Evolutionary conservation across 192 early-diverging fungal genomes (phyloP).

Genomic region (Coemansia sp.): DNA sequence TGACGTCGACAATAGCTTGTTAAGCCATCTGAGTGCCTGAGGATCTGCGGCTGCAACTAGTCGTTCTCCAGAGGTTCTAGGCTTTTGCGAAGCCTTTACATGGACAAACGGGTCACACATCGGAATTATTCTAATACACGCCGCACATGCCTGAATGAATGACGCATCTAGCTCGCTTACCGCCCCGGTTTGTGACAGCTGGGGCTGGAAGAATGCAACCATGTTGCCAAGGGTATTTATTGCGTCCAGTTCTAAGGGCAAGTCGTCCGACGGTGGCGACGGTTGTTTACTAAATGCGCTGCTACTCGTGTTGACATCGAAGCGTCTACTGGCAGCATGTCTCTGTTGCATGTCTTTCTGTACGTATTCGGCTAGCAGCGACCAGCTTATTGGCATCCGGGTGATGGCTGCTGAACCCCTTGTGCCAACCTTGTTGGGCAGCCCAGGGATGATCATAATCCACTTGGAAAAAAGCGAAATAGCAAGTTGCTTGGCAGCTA

Average conservation of each 20-base stretch:
- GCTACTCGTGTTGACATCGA: neutral
- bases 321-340: neutral
- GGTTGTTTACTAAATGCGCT: conserved; percentile 7
- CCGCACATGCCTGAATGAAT: conserved; percentile 32
- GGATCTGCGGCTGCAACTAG: conserved; percentile 20
- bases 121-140: conserved; percentile 28
- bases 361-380: conserved; percentile 2
- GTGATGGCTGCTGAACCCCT: conserved; percentile 26
- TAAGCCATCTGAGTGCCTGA: conserved; percentile 39
- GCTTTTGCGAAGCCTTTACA: neutral
- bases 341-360: conserved; percentile 9
- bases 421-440: conserved; percentile 37
- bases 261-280: neutral
- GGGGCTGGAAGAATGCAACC: conserved; percentile 39
- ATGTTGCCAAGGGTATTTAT: conserved; percentile 44
- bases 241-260: conserved; percentile 18
- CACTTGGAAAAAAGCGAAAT: conserved; percentile 24
- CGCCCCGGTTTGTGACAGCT: conserved; percentile 17
- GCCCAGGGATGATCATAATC: conserved; percentile 38
- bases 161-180: conserved; percentile 9
- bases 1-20: conserved; percentile 23
- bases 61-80: conserved; percentile 1
- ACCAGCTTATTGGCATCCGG: conserved; percentile 22
- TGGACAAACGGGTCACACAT: conserved; percentile 29
- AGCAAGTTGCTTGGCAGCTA: conserved; percentile 13